Base-by-base conservation (phyloP, 805 yeast genomes). In the Ogataea ramenticola region DNA sequence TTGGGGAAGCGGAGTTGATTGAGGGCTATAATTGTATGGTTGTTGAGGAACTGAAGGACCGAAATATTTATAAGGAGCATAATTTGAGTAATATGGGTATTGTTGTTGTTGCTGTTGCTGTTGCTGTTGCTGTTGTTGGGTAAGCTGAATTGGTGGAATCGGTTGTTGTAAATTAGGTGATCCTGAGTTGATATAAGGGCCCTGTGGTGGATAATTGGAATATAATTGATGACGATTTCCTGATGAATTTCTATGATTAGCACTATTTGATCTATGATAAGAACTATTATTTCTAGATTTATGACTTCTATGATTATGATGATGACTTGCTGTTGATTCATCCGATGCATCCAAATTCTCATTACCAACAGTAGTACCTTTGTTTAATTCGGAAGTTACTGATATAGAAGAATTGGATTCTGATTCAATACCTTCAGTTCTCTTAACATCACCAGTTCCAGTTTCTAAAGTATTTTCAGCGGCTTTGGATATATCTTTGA, bases 31-130 rank as follows among this genome's bases (percentile, higher is more conserved):
- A 3, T 4, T 14, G 3, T 20, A 8, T 7, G 8, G n/a, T 12
- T 8, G 26, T 20, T 47, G 50, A 10, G 54, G 37, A 42, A 49
- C 33, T 11, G 29, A 17, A 20, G 39, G 30, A 15, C 19, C 7
- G 20, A n/a, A 11, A 4, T 22, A 36, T 22, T 17, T 9, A 22
- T 22, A 22, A 7, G 30, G 30, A 36, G n/a, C 22, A 36, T 36
- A 36, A 10, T 36, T 29, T 4, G 59, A 57, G 16, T 45, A 39
- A 39, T 49, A 55, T 10, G n/a, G 24, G 36, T 52, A 52, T 26
- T 50, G 51, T 8, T 49, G 36, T 43, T 36, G 17, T 22, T 36
- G n/a, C 37, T 16, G 11, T 22, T 47, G 42, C 46, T 51, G 35
- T 42, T 43, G 22, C 38, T 45, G 24, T 38, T 49, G 44, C 41